Conservation (phyloP, 176 grass and related monocot genomes). For the Poa pratensis region DNA sequence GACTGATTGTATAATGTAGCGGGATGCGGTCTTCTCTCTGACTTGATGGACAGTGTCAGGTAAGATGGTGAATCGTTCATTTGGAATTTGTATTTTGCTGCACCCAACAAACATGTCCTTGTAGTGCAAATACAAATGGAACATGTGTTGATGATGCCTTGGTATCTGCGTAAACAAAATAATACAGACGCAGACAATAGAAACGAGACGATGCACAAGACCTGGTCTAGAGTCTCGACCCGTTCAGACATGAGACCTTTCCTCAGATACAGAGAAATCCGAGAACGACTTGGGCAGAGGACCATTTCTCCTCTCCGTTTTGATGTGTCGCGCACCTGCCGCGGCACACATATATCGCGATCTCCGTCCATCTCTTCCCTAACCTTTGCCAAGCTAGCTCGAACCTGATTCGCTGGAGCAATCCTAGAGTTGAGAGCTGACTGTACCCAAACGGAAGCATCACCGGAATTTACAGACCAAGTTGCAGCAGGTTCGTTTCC, state of each 20-base stretch:
- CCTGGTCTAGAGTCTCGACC: no score
- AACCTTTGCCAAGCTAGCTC: background rate
- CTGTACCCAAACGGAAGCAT: conserved; percentile 30
- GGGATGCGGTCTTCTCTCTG: no score
- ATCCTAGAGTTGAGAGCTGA: background rate
- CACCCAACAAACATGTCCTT: no score
- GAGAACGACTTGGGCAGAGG: background rate
- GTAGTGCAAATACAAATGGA: no score
- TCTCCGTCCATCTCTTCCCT: background rate
- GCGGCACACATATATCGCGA: background rate
- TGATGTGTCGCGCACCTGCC: background rate
- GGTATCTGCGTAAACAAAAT: no score
- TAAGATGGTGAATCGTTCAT: no score
- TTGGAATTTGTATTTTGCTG: no score
- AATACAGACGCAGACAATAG: no score
- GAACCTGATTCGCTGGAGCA: background rate
- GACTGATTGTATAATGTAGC: no score
- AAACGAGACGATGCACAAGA: no score
- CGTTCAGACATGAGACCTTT: no score
- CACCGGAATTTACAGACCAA: background rate
- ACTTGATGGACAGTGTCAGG: no score
- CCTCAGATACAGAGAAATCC: background rate
- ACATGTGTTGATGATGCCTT: background rate
- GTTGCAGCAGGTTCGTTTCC: background rate
- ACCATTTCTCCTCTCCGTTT: background rate